Base-by-base conservation (phyloP, 2,329 filamentous ascomycete genomes). In the Cercospora sp. region DNA sequence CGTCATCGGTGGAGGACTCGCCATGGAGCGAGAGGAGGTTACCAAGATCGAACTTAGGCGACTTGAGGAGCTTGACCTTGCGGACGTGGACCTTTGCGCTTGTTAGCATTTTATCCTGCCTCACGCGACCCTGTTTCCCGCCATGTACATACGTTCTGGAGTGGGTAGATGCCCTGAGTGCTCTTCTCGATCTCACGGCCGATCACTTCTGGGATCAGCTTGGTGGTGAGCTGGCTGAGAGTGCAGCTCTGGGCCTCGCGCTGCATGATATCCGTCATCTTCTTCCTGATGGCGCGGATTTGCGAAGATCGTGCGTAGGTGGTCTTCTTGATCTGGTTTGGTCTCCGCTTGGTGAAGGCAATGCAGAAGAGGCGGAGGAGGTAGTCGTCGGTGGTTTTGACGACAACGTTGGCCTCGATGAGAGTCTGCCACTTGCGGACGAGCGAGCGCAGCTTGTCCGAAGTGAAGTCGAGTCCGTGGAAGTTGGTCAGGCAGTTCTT, bases 401-500 rank as follows among this genome's bases (percentile, higher is more conserved):
- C 94, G 76, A 96, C 97, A 81, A 98, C 90, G 84, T 99, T 99
- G 87, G 95, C 95, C 90, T 99, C 95, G 78, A 99, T 98, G 80
- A 99, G 89, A 74, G 94, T 91, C 86, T 99, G 95, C 95, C 95
- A 99, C 88, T 99, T 99, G 87, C 95, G 94, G 79, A 99, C 95
- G 76, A 99, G 91, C 73, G 95, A 98, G 82, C 95, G 92, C 79
- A 99, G 91, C 90, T 99, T 99, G 90, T 99, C 95, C 78, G 95
- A 97, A 82, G 95, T 99, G 91, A 99, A 98, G 87, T 99, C 95
- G 83, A 99, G 90, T 78, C 95, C 95, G 90, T 99, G 94, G 91
- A 99, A 99, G 90, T 97, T 97, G 88, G 95, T 98, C 84, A 99
- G 87, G 87, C 95, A 98, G 91, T 97, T 98, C 90, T 97, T 97